Percentiles rank a stretch among this genome's conserved stretches.
These are phyloP conservation scores for Pyricularia grisea DNA, from an alignment of 2,329 filamentous ascomycete species.

Conservation along the genomic window DNA sequence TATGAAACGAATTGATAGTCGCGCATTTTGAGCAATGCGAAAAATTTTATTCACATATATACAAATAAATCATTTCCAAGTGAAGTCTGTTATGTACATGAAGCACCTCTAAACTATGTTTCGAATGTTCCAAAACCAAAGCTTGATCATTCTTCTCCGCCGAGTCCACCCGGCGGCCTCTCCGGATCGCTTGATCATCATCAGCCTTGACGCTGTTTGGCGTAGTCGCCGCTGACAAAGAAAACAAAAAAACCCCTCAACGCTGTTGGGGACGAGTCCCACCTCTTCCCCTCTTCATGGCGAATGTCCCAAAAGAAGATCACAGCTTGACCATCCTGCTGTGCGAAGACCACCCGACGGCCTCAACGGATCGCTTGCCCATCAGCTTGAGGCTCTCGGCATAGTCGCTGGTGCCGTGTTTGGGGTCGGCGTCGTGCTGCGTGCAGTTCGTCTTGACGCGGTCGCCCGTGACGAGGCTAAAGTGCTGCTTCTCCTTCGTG, in stretches of 20 bases:
- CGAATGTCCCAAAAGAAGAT: no score
- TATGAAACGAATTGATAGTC: neutral
- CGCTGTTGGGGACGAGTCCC: no score
- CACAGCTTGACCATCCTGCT: constrained; percentile 1
- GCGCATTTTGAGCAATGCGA: neutral
- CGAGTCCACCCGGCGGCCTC: no score
- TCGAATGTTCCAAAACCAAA: no score
- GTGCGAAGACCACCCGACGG: neutral
- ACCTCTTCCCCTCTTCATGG: no score
- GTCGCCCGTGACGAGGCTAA: neutral
- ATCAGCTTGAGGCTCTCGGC: constrained; percentile 32
- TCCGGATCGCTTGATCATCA: no score
- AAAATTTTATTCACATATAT: neutral
- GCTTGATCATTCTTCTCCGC: no score
- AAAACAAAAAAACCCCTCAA: no score
- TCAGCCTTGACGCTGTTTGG: no score
- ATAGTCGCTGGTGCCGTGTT: constrained; percentile 25
- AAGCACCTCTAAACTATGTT: neutral
- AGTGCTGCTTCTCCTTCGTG: constrained; percentile 6
- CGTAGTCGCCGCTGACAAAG: no score
- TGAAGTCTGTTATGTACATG: neutral
- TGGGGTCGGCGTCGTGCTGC: constrained; percentile 34
- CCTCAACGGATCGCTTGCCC: constrained; percentile 7
- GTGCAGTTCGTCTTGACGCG: constrained; percentile 24
- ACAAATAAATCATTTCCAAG: neutral